Evolutionary conservation across 2,329 filamentous ascomycete species (phyloP).

Genomic region (Clathrospora elynae): DNA sequence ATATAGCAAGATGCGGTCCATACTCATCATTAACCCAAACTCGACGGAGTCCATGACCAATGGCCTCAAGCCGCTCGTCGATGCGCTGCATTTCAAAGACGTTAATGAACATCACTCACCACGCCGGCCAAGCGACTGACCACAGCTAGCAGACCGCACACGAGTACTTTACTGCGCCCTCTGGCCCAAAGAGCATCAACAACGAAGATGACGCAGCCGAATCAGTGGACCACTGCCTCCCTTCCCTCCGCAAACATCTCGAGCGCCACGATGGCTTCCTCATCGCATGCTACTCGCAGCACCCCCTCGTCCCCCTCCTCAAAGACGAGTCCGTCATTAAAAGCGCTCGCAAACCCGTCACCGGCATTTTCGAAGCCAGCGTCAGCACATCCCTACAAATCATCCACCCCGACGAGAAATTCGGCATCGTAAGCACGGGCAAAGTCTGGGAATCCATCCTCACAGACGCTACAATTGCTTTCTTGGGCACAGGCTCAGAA

Average conservation of each 20-base stretch:
- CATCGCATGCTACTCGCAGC: slow-evolving; percentile 86
- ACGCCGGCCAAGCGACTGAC: slow-evolving; percentile 50
- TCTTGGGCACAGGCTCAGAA: slow-evolving; percentile 61
- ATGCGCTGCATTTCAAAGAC: slow-evolving; percentile 51
- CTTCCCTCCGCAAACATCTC: slow-evolving; percentile 56
- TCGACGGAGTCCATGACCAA: slow-evolving; percentile 74
- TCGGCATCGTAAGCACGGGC: slow-evolving; percentile 90
- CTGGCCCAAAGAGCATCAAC: slow-evolving; percentile 77
- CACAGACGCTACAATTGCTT: slow-evolving; percentile 64
- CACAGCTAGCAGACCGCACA: slow-evolving; percentile 53
- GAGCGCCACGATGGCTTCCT: slow-evolving; percentile 73
- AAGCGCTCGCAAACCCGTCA: slow-evolving; percentile 60
- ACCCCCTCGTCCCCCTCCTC: slow-evolving; percentile 72
- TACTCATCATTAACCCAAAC: slow-evolving; percentile 81
- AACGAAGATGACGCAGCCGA: slow-evolving; percentile 68
- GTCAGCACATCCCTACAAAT: slow-evolving; percentile 67
- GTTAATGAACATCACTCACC: slow-evolving; percentile 45
- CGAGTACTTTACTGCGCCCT: slow-evolving; percentile 69
- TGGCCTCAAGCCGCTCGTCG: slow-evolving; percentile 61
- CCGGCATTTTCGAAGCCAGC: slow-evolving; percentile 87
- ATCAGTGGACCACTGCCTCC: slow-evolving; percentile 67
- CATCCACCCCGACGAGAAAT: slow-evolving; percentile 59
- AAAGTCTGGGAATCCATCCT: slow-evolving; percentile 80
- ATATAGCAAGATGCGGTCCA: slow-evolving; percentile 49
- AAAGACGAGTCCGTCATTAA: slow-evolving; percentile 51